Base-by-base conservation (phyloP, 1,284 basidiomycete species). In the Apiotrichum veenhuisii region DNA sequence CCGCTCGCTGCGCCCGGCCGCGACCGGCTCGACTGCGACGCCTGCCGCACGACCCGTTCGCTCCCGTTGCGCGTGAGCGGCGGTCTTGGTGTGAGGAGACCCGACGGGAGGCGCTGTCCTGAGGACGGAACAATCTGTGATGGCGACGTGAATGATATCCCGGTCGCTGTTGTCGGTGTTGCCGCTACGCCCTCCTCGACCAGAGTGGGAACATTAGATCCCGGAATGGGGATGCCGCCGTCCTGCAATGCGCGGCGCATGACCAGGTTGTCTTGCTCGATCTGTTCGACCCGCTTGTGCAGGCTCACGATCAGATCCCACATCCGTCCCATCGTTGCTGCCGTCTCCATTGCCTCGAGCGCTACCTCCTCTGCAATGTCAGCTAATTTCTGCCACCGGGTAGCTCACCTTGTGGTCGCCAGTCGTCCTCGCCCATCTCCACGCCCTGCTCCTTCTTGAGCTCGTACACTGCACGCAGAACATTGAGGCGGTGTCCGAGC, bases 391-490 rank as follows among this genome's bases (percentile, higher is more conserved):
- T 10, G 11, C n/a, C 8, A 12, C 8, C 10, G n/a, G n/a, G n/a
- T n/a, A 18, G 79, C 89, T 70, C 72, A 92, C 92, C 93, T 64
- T 89, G 90, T 23, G 93, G 93, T 26, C 91, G 82, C 77, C 93
- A 97, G 67, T 91, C 84, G 62, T 90, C 89, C 40, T 87, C 81
- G 55, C 89, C 89, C 62, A 96, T 84, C 45, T 89, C 86, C 50
- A 97, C 81, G 63, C 86, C 85, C 67, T 93, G 83, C 2, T 85
- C 84, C 51, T 91, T 78, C 84, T 97, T 97, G 64, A 90, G 80
- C 59, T 86, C 84, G 78, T 94, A 96, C 57, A 96, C 85, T 48
- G 88, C 86, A 74, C 91, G 91, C 68, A 97, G 83, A 61, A 97
- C 90, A 34, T 87, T 82, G 23, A 97, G 78, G 47, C 93, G 81